Evolutionary conservation across 495 filamentous ascomycete genomes (phyloP).

Genomic region (Lasiosphaeria miniovina): DNA sequence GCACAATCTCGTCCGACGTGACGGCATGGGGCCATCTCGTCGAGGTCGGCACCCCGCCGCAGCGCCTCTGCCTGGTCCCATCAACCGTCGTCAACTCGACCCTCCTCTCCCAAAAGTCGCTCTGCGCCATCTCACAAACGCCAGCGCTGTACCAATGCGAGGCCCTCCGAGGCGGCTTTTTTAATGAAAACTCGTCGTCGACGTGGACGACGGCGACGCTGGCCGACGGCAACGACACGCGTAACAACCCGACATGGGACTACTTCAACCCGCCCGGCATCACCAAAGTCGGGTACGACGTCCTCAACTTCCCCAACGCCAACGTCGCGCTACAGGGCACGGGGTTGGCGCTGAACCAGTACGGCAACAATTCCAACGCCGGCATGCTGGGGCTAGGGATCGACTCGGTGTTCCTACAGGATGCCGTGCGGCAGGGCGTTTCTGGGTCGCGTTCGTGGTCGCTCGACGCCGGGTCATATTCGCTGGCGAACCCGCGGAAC

Average conservation of each 20-base stretch:
- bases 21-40: constrained; percentile 8
- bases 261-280: constrained; percentile 15
- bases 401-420: constrained; percentile 14
- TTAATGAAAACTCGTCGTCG: constrained; percentile 12
- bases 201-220: constrained; percentile 3
- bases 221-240: constrained; percentile 8
- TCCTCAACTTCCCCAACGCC: constrained; percentile 8
- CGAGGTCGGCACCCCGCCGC: constrained; percentile 10
- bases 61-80: constrained; percentile 10
- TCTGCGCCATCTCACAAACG: constrained; percentile 7
- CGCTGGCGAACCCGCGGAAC: constrained; percentile 11
- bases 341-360: constrained; percentile 16
- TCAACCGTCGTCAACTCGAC: constrained; percentile 16
- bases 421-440: constrained; percentile 3
- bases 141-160: constrained; percentile 9
- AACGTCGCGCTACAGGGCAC: constrained; percentile 10
- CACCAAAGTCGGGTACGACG: constrained; percentile 14
- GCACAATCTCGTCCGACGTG: constrained; percentile 9
- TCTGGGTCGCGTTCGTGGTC: constrained; percentile 11
- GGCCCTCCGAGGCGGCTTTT: constrained; percentile 11
- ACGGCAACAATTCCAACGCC: constrained; percentile 15
- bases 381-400: constrained; percentile 15
- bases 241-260: constrained; percentile 15
- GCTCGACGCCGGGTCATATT: constrained; percentile 15
- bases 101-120: constrained; percentile 9